phyloP scores from a whole-genome alignment of 495 filamentous ascomycete genomes.

The Talaromyces nanjingensis region DNA sequence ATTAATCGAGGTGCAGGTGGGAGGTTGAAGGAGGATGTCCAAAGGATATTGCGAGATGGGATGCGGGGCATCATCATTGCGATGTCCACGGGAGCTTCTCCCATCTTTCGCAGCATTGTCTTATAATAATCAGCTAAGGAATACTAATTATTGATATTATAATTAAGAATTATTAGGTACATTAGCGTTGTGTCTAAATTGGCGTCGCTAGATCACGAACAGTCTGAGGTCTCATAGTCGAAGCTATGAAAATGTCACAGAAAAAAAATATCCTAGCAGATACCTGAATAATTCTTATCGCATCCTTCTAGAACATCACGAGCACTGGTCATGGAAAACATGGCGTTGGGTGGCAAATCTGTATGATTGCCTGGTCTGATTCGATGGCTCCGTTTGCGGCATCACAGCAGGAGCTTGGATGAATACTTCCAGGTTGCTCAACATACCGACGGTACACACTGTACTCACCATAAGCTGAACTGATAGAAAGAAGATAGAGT shows the following conservation, averaged over 20 bases:
- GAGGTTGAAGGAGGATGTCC: neutral
- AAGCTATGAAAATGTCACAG: too few species aligned
- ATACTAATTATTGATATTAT: neutral
- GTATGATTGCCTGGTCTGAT: neutral
- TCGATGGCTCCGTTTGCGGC: neutral
- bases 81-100: neutral
- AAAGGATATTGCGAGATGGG: neutral
- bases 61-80: neutral
- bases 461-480: too few species aligned
- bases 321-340: neutral
- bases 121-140: neutral
- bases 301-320: neutral
- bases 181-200: too few species aligned
- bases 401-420: neutral
- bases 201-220: too few species aligned
- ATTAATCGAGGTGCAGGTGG: neutral
- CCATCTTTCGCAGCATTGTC: neutral
- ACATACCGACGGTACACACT: neutral
- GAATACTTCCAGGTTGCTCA: neutral
- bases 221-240: too few species aligned
- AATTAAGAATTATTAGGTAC: too few species aligned
- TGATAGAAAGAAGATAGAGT: too few species aligned
- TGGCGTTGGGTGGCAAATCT: neutral
- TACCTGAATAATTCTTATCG: neutral
- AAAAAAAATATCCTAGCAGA: too few species aligned